Base-by-base conservation (phyloP, 1,284 basidiomycete species). In the Neolentinus lepideus region DNA sequence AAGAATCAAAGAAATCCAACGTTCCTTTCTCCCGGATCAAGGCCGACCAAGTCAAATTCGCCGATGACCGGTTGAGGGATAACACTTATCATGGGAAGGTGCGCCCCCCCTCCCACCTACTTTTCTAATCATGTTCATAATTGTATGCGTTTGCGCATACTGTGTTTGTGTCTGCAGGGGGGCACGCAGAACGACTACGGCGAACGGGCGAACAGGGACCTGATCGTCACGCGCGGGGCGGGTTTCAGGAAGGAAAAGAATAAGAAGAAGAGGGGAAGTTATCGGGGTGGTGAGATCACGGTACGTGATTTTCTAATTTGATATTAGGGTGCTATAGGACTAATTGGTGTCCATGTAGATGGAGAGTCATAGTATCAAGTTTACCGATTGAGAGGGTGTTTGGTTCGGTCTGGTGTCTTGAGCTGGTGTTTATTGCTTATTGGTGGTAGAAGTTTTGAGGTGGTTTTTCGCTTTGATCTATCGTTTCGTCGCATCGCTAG, bases 221-320 rank as follows among this genome's bases (percentile, higher is more conserved):
- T 99, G 58, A 90, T 97, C 61, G 90, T 95, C 22, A 98, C 96
- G 1, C 83, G 93, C 4, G 96, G 96, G 11, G 90, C 90, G 51
- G 92, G 92, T 8, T 99, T 99, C 78, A 83, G 94, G 55, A 99
- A 98, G 73, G 96, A 98, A 77, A 98, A 99, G 76, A 98, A 98
- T 76, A 99, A 99, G 83, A 98, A 98, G 77, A 98, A 99, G 75
- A 79, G 90, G 63, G 96, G 94, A 2, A 92, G 88, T 60, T 96
- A 97, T 71, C 82, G 82, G 52, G 94, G 94, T 19, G 94, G 94
- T 33, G 90, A 93, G 63, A 97, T 97, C 59, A 94, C 92, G 33
- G 89, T 93, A 66, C 68, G 83, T 74, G 26, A 9, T 38, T 55
- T 54, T 31, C 33, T 58, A 4, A 12, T 10, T 25, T 57, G 48